Percentiles rank a stretch among this genome's conserved stretches.
Evolutionary conservation across 345 rosid species (phyloP).

Genomic region (Lepidium sativum): DNA sequence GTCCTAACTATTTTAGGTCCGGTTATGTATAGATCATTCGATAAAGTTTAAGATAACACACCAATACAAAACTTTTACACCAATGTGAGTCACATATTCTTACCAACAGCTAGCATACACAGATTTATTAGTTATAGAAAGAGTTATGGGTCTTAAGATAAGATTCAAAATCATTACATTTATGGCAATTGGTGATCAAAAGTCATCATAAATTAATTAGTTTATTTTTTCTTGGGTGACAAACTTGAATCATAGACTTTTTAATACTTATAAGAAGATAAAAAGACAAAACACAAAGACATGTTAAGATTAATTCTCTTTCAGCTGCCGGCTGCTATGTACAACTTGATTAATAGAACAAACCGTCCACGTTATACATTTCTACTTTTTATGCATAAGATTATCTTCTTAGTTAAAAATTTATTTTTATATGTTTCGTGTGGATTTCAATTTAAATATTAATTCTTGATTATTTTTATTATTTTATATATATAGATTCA

Average conservation of each 20-base stretch:
- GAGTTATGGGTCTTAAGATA: too few species aligned
- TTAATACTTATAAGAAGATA: neutral
- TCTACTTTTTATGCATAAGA: neutral
- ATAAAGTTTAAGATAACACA: too few species aligned
- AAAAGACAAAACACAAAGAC: neutral
- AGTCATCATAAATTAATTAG: neutral
- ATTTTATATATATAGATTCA: neutral
- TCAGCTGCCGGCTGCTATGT: neutral
- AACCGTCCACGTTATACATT: conserved; percentile 8
- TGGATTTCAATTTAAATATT: neutral
- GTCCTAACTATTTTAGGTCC: too few species aligned
- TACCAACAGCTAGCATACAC: too few species aligned
- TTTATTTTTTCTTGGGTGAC: neutral
- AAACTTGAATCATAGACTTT: neutral
- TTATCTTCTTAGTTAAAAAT: neutral
- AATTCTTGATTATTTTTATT: neutral
- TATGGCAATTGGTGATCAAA: too few species aligned
- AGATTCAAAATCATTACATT: too few species aligned
- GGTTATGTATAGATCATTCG: too few species aligned
- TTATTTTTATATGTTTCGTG: neutral
- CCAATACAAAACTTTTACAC: too few species aligned
- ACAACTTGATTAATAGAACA: neutral
- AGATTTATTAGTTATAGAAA: too few species aligned
- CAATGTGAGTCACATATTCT: too few species aligned
- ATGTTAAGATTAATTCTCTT: neutral